Percentiles rank a stretch among this genome's conserved stretches.
These are phyloP conservation scores for Aspergillus fumigatiaffinis DNA, from an alignment of 2,329 filamentous ascomycete species.

Conservation along the genomic window DNA sequence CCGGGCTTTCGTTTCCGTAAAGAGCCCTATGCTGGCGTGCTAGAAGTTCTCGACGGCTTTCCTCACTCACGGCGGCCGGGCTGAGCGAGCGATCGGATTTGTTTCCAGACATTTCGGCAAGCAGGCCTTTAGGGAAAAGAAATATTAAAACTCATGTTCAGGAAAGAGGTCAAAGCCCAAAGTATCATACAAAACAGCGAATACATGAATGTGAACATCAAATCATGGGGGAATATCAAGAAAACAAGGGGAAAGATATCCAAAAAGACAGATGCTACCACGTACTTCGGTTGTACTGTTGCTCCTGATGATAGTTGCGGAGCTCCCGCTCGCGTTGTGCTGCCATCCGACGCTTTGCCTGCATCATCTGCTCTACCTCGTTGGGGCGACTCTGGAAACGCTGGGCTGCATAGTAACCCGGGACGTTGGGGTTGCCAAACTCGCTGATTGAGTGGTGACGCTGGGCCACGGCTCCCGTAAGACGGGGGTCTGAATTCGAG, in stretches of 20 bases:
- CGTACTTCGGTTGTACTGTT: constrained; percentile 99
- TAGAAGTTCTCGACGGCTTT: constrained; percentile 92
- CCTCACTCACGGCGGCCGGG: constrained; percentile 84
- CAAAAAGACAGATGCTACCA: constrained; percentile 39
- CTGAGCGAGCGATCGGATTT: constrained; percentile 86
- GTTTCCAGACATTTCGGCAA: constrained; percentile 65
- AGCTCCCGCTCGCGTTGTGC: constrained; percentile 98
- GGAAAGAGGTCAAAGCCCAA: constrained; percentile 26
- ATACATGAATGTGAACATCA: constrained; percentile 39
- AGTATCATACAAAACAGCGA: constrained; percentile 43
- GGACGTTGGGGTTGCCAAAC: constrained; percentile 77
- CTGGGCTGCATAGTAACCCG: constrained; percentile 92
- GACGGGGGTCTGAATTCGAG: constrained; percentile 61
- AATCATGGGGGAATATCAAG: constrained; percentile 34
- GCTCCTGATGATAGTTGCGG: constrained; percentile 99
- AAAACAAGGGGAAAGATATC: constrained; percentile 27
- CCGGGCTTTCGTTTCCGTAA: constrained; percentile 70
- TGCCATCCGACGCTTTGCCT: constrained; percentile 98
- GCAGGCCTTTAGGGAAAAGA: constrained; percentile 50
- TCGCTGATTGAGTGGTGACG: constrained; percentile 84
- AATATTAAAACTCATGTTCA: constrained; percentile 43
- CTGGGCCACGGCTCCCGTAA: constrained; percentile 58
- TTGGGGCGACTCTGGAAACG: constrained; percentile 82
- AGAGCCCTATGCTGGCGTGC: constrained; percentile 91
- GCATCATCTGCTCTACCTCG: constrained; percentile 97